Conservation (phyloP, 1,284 basidiomycete species). For the Puccinia polysora region DNA sequence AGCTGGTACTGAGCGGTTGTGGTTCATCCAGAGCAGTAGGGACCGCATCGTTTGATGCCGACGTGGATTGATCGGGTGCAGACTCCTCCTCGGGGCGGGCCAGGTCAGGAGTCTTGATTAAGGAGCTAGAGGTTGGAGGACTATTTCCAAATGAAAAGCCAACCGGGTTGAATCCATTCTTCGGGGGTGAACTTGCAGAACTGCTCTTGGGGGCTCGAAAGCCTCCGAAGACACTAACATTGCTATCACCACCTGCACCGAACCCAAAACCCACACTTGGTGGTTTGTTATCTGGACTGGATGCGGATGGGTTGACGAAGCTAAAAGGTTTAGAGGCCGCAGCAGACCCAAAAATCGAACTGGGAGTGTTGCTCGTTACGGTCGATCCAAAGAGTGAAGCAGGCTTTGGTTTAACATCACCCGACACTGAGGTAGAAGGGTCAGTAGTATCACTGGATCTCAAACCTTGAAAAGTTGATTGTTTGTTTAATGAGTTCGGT, state of each 20-base stretch:
- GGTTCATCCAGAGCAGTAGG: background rate
- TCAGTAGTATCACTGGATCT: background rate
- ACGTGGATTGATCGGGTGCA: background rate
- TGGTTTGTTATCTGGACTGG: conserved; percentile 5
- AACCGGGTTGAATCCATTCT: conserved; percentile 36
- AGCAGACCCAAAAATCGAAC: background rate
- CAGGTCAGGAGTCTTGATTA: background rate
- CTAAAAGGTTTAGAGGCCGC: conserved; percentile 13
- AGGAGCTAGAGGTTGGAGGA: conserved; percentile 19
- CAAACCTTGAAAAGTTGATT: background rate
- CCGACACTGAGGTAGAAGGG: background rate
- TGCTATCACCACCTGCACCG: background rate
- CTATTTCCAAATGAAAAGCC: conserved; percentile 38
- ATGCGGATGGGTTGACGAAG: background rate
- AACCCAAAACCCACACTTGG: conserved; percentile 17
- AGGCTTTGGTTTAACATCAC: background rate
- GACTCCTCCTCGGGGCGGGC: background rate
- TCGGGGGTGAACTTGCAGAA: background rate
- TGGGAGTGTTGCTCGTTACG: too few relatives aligned
- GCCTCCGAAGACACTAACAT: conserved; percentile 16
- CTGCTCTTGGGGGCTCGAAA: conserved; percentile 18
- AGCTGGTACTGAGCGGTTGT: background rate
- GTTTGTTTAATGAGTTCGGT: background rate
- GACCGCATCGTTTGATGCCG: background rate
- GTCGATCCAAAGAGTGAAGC: conserved; percentile 1